These are phyloP conservation scores for Auricularia sp. DNA, from an alignment of 768 basidiomycete genomes.

Conservation along the genomic window DNA sequence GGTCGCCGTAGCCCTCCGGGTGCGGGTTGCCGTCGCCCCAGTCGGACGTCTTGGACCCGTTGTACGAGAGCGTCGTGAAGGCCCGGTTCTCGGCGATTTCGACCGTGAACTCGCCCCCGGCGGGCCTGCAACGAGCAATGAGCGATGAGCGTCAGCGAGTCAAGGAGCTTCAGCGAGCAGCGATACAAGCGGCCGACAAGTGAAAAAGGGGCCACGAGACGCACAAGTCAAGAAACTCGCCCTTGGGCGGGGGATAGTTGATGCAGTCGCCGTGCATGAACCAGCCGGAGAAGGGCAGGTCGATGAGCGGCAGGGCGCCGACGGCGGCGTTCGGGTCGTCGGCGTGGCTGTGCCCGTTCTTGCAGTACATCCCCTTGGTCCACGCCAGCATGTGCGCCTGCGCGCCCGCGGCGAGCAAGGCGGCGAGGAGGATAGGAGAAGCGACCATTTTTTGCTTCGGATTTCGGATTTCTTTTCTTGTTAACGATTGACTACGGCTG, in stretches of 20 bases:
- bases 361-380: slow-evolving; percentile 1
- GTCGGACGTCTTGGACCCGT: not conserved
- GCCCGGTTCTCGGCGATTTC: slow-evolving; percentile 5
- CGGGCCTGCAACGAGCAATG: not conserved
- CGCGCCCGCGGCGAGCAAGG: not conserved
- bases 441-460: not conserved
- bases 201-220: not conserved
- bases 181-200: not conserved
- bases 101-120: slow-evolving; percentile 3
- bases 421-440: not conserved
- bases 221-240: slow-evolving; percentile 6
- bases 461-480: too few species aligned
- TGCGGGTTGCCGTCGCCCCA: slow-evolving; percentile 7
- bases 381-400: not conserved
- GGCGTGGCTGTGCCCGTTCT: not conserved
- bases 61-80: slow-evolving; percentile 3
- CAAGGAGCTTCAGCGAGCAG: not conserved
- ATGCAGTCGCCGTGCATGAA: slow-evolving; percentile 3
- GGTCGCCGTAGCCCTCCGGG: not conserved
- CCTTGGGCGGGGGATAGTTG: slow-evolving; percentile 4
- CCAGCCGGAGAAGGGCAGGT: not conserved
- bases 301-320: slow-evolving; percentile 1
- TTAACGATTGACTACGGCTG: too few species aligned
- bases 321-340: not conserved
- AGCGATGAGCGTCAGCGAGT: not conserved